Percentiles rank a stretch among this genome's conserved stretches.
Conservation (phyloP, 139 green algal genomes). For the Chlorella sp. region DNA sequence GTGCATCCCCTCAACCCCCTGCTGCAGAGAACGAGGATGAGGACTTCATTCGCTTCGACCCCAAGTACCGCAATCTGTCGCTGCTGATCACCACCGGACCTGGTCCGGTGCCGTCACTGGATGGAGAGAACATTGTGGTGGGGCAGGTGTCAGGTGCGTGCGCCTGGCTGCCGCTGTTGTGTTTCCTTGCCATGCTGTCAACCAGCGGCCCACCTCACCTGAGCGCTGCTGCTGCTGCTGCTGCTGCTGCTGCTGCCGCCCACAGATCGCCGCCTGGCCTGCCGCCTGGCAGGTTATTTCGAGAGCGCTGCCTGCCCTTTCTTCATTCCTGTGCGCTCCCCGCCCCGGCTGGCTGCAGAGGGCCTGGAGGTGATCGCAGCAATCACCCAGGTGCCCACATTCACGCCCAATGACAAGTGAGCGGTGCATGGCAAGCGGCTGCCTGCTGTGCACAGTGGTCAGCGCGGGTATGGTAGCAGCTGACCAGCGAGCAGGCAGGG, state of each 20-base stretch:
- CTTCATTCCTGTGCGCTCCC: not conserved
- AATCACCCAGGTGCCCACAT: constrained; percentile 59
- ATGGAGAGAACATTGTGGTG: constrained; percentile 83
- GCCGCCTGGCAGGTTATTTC: not conserved
- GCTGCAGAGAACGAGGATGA: constrained; percentile 67
- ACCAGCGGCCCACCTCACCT: too few species aligned
- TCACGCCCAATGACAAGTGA: constrained; percentile 51
- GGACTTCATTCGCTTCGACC: constrained; percentile 31
- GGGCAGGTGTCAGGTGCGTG: constrained; percentile 57
- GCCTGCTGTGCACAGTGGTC: not conserved
- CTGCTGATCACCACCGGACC: constrained; percentile 62
- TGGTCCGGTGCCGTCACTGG: constrained; percentile 71
- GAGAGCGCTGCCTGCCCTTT: too few species aligned
- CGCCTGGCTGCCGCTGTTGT: not conserved
- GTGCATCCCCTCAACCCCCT: too few species aligned
- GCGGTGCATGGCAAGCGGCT: not conserved
- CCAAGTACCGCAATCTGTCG: constrained; percentile 41
- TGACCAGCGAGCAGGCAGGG: too few species aligned
- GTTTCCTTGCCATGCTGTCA: too few species aligned
- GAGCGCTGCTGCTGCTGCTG: too few species aligned
- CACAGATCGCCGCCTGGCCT: too few species aligned
- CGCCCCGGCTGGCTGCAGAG: not conserved
- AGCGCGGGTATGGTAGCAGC: too few species aligned
- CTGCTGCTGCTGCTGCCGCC: too few species aligned
- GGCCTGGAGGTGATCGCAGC: constrained; percentile 42